Evolutionary conservation across 73 alveolate species (phyloP), one percentile per base, ranked within the genome.

Genomic region (Paramecium caudatum): DNA sequence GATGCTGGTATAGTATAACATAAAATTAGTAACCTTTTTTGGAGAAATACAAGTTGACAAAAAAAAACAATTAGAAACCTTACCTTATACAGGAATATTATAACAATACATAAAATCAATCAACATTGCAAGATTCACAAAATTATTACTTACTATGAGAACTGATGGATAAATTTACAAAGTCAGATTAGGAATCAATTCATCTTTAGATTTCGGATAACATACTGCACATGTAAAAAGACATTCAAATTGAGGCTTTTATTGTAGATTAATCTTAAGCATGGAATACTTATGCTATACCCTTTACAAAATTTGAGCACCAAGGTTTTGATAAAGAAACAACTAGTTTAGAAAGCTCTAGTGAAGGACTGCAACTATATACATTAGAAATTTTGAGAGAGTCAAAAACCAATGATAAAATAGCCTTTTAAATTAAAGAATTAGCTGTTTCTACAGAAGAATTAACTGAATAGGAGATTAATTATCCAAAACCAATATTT

Each of bases 271-370:
- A 55, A 55, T 55, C 80, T 2, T 55, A 55, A 23, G 30, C 30
- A 43, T 55, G 80, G 80, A 55, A 55, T 55, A 55, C 80, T 55
- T 55, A 55, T 55, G 43, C 7, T 1, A 55, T 55, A 55, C 80
- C 80, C 30, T 55, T 55, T 23, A 16, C 23, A 55, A 55, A 55
- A 13, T 55, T 55, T 55, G 80, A 55, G 30, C 80, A 55, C n/a
- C 30, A 55, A 55, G 80, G 80, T 27, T 55, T 55, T 23, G 80
- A 55, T 23, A 55, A 55, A 55, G 80, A 55, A 0, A 43, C 30
- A 2, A 37, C 23, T 9, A 55, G 80, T 16, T 43, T 55, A 27
- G 80, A 55, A 8, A 27, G 9, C 1, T 55, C 80, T 23, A 43
- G 21, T 12, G 80, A 55, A 55, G 80, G 80, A 3, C 30, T 55